phyloP scores from a whole-genome alignment of 768 basidiomycete species.

The Melanogaster broomeanus region DNA sequence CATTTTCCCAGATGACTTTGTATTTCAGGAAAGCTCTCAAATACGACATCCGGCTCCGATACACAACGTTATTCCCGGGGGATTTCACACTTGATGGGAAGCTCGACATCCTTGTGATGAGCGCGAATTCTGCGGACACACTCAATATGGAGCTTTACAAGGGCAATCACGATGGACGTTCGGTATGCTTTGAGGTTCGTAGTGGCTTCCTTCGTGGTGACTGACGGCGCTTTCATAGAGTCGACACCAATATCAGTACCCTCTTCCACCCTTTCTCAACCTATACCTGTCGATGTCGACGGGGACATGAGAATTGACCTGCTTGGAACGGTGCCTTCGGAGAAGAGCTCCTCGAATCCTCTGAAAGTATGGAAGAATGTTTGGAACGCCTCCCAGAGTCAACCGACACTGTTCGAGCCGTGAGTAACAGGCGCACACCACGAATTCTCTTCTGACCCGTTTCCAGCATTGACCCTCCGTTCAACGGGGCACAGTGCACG shows the following conservation, averaged over 20 bases:
- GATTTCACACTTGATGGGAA: constrained; percentile 94
- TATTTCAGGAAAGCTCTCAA: constrained; percentile 49
- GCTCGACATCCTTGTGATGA: constrained; percentile 90
- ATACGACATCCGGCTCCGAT: constrained; percentile 60
- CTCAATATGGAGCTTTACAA: constrained; percentile 73
- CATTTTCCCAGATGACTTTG: constrained; percentile 52
- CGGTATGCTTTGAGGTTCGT: constrained; percentile 43
- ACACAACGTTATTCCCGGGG: constrained; percentile 84
- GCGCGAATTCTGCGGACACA: constrained; percentile 50
- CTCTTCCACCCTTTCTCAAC: constrained; percentile 71
- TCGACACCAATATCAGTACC: constrained; percentile 52
- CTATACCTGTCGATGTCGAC: constrained; percentile 82
- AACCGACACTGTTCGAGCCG: constrained; percentile 66
- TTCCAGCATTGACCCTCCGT: constrained; percentile 56
- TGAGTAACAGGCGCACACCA: constrained; percentile 35
- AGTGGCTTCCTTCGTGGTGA: background rate
- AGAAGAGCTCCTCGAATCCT: constrained; percentile 34
- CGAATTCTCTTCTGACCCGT: constrained; percentile 6
- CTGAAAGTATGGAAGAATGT: constrained; percentile 81
- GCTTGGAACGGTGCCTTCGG: constrained; percentile 60
- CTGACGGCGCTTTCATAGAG: constrained; percentile 5
- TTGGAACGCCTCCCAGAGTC: constrained; percentile 61
- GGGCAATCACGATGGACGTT: constrained; percentile 66
- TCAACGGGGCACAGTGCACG: constrained; percentile 66
- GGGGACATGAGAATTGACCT: constrained; percentile 91